Conservation (phyloP, 306 rosid genomes). For the Begonia loranthoides region DNA sequence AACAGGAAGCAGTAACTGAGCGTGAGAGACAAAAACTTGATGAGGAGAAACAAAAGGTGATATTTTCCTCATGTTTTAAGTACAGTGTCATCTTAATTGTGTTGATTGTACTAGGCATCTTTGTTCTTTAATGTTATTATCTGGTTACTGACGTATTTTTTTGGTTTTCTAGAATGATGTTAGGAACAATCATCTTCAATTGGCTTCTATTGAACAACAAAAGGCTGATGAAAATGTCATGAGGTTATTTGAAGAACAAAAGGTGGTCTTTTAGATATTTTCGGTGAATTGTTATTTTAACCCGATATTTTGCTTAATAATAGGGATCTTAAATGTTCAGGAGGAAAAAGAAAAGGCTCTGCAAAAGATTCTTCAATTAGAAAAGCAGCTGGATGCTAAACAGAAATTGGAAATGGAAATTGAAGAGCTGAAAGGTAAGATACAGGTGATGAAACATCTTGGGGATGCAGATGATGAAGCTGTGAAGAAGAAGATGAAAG, state of each 20-base stretch:
- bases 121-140: background rate
- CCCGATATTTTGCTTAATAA: background rate
- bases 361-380: slow-evolving; percentile 62
- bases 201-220: slow-evolving; percentile 80
- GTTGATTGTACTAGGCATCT: background rate
- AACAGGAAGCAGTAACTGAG: slow-evolving; percentile 75
- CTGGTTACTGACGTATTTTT: background rate
- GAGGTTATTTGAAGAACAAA: slow-evolving; percentile 77
- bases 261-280: slow-evolving; percentile 33
- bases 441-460: slow-evolving; percentile 92
- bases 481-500: slow-evolving; percentile 60
- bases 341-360: slow-evolving; percentile 80
- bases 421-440: slow-evolving; percentile 75
- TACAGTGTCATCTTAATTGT: background rate
- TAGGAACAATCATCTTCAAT: slow-evolving; percentile 56
- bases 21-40: slow-evolving; percentile 81
- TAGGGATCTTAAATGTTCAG: slow-evolving; percentile 22
- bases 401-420: slow-evolving; percentile 95
- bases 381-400: slow-evolving; percentile 79
- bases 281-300: background rate
- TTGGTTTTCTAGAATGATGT: slow-evolving; percentile 49
- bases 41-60: slow-evolving; percentile 78
- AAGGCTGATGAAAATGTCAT: slow-evolving; percentile 69
- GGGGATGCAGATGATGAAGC: slow-evolving; percentile 84
- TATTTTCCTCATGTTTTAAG: background rate